Evolutionary conservation across 495 filamentous ascomycete genomes (phyloP).

Genomic region (Mycothermus thermophilus): DNA sequence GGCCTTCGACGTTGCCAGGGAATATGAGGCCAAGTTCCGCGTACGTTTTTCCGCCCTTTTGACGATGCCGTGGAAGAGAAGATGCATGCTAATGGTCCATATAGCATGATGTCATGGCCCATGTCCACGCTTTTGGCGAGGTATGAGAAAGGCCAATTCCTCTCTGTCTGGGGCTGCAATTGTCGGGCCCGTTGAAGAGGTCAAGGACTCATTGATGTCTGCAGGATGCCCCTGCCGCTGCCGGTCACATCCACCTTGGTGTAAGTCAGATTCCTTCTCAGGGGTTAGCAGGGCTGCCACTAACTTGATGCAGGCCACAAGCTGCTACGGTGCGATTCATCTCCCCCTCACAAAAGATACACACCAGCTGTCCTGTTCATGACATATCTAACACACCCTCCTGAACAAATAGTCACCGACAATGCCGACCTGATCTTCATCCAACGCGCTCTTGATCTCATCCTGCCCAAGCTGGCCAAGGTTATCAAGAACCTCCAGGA

Average conservation of each 20-base stretch:
- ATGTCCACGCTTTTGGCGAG: conserved; percentile 48
- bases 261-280: conserved; percentile 5
- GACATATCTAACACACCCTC: too few relatives aligned
- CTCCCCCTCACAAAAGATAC: background rate
- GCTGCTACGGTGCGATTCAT: conserved; percentile 22
- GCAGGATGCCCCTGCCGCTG: conserved; percentile 58
- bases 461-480: conserved; percentile 74
- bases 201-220: background rate
- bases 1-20: conserved; percentile 61
- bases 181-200: background rate
- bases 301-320: conserved; percentile 17
- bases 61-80: background rate
- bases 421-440: conserved; percentile 83
- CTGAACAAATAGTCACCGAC: conserved; percentile 55
- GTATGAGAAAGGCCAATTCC: conserved; percentile 26
- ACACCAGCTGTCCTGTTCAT: background rate
- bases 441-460: conserved; percentile 55
- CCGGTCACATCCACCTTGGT: conserved; percentile 75
- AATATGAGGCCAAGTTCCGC: conserved; percentile 47
- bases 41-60: background rate
- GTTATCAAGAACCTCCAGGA: conserved; percentile 65
- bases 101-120: conserved; percentile 47
- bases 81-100: background rate
- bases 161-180: background rate
- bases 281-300: too few relatives aligned